phyloP scores from a whole-genome alignment of 2,329 filamentous ascomycete species.

The Apiospora marii region DNA sequence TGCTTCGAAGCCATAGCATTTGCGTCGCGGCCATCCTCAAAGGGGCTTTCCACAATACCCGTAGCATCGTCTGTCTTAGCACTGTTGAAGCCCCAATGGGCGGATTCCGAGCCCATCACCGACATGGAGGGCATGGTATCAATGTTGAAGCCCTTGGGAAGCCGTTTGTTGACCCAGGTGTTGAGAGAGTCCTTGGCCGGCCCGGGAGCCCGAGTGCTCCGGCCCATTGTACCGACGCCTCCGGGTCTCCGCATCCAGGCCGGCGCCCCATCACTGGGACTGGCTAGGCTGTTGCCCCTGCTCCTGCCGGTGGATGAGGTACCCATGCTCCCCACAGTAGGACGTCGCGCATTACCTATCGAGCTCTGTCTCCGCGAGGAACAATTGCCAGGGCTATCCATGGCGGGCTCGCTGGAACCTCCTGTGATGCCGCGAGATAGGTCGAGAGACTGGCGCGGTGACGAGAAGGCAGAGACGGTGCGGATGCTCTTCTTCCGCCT shows the following conservation, averaged over 20 bases:
- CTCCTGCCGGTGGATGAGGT: conserved; percentile 39
- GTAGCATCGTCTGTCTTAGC: conserved; percentile 42
- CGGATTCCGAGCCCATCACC: conserved; percentile 66
- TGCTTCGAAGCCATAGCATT: conserved; percentile 50
- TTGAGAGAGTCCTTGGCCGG: conserved; percentile 87
- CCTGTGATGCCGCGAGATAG: conserved; percentile 46
- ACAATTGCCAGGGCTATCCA: conserved; percentile 37
- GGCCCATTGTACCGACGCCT: conserved; percentile 83
- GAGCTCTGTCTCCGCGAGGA: conserved; percentile 43
- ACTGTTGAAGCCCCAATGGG: conserved; percentile 61
- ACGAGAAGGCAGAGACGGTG: conserved; percentile 71
- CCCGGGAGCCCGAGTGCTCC: conserved; percentile 75
- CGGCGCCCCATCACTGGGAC: conserved; percentile 45
- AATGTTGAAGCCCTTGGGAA: conserved; percentile 76
- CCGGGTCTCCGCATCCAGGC: conserved; percentile 83
- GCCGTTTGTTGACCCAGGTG: conserved; percentile 81
- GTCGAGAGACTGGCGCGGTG: conserved; percentile 72
- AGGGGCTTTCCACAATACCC: conserved; percentile 59
- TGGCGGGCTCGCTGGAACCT: conserved; percentile 32
- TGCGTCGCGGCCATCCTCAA: conserved; percentile 56
- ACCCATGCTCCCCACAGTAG: conserved; percentile 37
- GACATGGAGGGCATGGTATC: conserved; percentile 74
- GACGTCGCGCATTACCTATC: conserved; percentile 34
- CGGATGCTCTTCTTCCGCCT: conserved; percentile 83
- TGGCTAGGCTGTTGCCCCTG: conserved; percentile 40